Evolutionary conservation across 2,329 filamentous ascomycete genomes (phyloP).

Genomic region (Paraphaeosphaeria sporulosa): DNA sequence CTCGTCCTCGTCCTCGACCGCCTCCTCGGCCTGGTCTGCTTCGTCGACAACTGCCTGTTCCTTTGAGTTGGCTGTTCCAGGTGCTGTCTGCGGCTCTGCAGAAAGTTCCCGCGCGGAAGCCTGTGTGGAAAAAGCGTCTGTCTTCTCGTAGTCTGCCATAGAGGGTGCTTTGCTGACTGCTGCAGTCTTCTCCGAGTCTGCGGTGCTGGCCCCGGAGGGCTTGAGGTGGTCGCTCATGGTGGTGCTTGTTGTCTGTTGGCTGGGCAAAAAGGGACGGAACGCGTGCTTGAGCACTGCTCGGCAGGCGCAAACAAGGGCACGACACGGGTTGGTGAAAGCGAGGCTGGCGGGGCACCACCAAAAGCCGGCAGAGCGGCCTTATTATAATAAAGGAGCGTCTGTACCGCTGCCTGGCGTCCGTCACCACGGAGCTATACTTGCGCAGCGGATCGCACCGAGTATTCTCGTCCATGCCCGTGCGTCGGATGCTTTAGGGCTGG

Average conservation of each 20-base stretch:
- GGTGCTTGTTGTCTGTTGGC: background rate
- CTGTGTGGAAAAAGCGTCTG: background rate
- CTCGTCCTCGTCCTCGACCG: conserved; percentile 35
- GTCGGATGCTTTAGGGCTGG: conserved; percentile 1
- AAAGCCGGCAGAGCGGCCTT: background rate
- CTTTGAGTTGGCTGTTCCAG: background rate
- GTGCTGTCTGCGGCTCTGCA: background rate
- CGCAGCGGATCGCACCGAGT: conserved; percentile 1
- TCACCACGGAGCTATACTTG: background rate
- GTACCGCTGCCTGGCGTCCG: background rate
- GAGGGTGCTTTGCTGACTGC: conserved; percentile 9
- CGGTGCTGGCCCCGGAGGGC: conserved; percentile 4
- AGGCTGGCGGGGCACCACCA: background rate
- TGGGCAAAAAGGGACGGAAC: background rate
- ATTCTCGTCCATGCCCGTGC: conserved; percentile 12
- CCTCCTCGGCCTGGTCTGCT: conserved; percentile 25
- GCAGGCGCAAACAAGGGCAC: background rate
- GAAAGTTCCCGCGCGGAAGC: too few relatives aligned
- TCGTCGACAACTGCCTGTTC: conserved; percentile 13
- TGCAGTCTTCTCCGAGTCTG: conserved; percentile 2
- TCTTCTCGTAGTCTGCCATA: conserved; percentile 8
- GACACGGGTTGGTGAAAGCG: background rate
- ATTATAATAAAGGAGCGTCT: background rate
- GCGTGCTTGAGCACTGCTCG: background rate
- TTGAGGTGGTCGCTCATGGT: conserved; percentile 9